Conservation (phyloP, 768 basidiomycete species). For the Obba rivulosa region DNA sequence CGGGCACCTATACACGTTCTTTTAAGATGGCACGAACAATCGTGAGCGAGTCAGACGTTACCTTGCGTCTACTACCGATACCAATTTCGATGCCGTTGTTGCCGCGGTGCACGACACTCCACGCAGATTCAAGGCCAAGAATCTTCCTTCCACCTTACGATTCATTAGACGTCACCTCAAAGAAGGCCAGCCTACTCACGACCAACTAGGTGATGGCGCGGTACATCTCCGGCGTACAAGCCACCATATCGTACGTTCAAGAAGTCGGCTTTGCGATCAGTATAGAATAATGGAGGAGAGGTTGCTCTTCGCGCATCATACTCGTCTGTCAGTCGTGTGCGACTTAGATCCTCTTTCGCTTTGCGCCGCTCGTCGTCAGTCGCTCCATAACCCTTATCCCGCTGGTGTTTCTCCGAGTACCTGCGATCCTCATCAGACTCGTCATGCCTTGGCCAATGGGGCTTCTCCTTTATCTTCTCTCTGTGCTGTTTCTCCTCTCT, state of each 20-base stretch:
- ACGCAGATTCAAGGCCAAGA: slow-evolving; percentile 52
- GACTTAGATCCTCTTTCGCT: slow-evolving; percentile 29
- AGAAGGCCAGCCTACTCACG: slow-evolving; percentile 36
- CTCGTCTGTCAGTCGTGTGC: slow-evolving; percentile 14
- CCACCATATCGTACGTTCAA: slow-evolving; percentile 67
- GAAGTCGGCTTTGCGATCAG: slow-evolving; percentile 61
- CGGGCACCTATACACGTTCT: slow-evolving; percentile 32
- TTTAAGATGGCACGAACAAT: slow-evolving; percentile 3
- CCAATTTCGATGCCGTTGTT: slow-evolving; percentile 58
- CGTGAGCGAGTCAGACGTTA: slow-evolving; percentile 38
- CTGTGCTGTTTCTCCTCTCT: slow-evolving; percentile 1
- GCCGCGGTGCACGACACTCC: slow-evolving; percentile 39
- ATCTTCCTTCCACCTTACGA: slow-evolving; percentile 52
- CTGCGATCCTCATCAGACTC: slow-evolving; percentile 19
- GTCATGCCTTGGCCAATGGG: slow-evolving; percentile 21
- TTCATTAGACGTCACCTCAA: slow-evolving; percentile 43
- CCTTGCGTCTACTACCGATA: slow-evolving; percentile 23
- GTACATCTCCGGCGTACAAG: slow-evolving; percentile 55
- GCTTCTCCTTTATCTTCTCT: slow-evolving; percentile 15
- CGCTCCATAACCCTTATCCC: slow-evolving; percentile 4
- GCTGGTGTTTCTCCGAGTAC: slow-evolving; percentile 6
- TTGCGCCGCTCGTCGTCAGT: slow-evolving; percentile 29
- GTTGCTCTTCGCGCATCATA: slow-evolving; percentile 12
- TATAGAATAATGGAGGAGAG: slow-evolving; percentile 41
- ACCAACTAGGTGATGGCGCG: slow-evolving; percentile 55